Base-by-base conservation (phyloP, 1,139 yeast species). In the Pneumocystis oryctolagi region DNA sequence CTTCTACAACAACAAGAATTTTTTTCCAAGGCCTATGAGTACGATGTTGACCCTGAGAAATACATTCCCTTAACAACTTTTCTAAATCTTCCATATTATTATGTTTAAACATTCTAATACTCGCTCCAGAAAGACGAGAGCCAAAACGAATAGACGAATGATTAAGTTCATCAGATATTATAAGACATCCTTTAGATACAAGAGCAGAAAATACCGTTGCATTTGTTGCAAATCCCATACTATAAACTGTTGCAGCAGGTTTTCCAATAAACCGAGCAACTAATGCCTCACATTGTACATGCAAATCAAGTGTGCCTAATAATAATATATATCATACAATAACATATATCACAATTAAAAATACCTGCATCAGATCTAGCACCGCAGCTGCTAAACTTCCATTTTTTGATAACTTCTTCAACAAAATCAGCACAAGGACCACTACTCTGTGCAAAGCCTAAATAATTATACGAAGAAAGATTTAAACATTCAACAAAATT, bases 21-120 rank as follows among this genome's bases (percentile, higher is more conserved):
- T 92, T 94, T 70, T 84, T 85, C 98, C 98, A 92, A 4, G 99
- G 98, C 68, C 97, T 86, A 73, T 90, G 97, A 28, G 94, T 84
- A 73, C 89, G 87, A 63, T 97, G 95, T 77, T 92, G 98, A 65
- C 99, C 99, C 73, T 89, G 95, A 28, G 95, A 85, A 70, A 92
- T 94, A 69, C 88, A 88, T 69, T 88, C 92, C 70, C 96, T 82
- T 55, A 92, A 76, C 64, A 90, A 76, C 67, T 82, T 81, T 74
- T 94, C 98, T 69, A 92, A 80, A 63, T 79, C 84, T 4, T 79
- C 80, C 89, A 89, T 87, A 75, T 92, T 90, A 73, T 90, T 92
- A 74, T 92, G 98, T 71, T 87, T 86, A 78, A 86, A 92, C 34
- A 90, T 89, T 75, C 88, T 89, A 66, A 92, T 95, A 1, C 89